These are phyloP conservation scores for Phytophthora palmivora DNA, from an alignment of 352 stramenopile genomes.

Conservation along the genomic window DNA sequence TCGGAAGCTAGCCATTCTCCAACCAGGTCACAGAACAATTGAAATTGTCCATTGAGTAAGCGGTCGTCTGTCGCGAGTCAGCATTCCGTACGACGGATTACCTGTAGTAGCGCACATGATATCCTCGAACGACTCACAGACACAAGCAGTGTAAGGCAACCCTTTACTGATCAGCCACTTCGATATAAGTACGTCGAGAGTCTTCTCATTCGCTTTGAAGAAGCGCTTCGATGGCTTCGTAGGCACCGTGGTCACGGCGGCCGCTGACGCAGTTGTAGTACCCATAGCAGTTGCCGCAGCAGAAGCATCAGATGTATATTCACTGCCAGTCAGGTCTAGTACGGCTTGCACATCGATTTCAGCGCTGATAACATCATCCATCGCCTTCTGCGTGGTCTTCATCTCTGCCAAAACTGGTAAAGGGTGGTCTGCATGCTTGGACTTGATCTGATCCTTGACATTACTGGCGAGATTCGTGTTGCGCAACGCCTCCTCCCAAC, in stretches of 20 bases:
- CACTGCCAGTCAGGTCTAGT: too few species aligned
- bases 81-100: too few species aligned
- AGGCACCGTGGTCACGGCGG: not conserved
- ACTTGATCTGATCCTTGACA: not conserved
- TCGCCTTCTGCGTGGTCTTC: too few species aligned
- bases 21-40: too few species aligned
- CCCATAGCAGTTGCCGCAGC: not conserved
- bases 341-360: too few species aligned
- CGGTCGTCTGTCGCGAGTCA: not conserved
- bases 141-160: too few species aligned
- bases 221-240: not conserved
- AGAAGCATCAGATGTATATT: not conserved
- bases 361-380: too few species aligned
- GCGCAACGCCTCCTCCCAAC: not conserved
- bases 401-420: too few species aligned
- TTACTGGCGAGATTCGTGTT: not conserved
- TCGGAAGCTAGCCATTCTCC: too few species aligned
- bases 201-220: not conserved
- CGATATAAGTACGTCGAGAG: not conserved
- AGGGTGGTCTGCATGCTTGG: not conserved
- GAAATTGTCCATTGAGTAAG: not conserved
- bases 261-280: not conserved
- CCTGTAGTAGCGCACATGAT: too few species aligned
- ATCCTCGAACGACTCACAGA: too few species aligned
- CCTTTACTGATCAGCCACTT: too few species aligned